A percentile compares a stretch with the other conserved stretches of the same genome.
These are phyloP conservation scores for Sarocladium oryzae DNA, from an alignment of 2,329 filamentous ascomycete genomes.

Conservation along the genomic window DNA sequence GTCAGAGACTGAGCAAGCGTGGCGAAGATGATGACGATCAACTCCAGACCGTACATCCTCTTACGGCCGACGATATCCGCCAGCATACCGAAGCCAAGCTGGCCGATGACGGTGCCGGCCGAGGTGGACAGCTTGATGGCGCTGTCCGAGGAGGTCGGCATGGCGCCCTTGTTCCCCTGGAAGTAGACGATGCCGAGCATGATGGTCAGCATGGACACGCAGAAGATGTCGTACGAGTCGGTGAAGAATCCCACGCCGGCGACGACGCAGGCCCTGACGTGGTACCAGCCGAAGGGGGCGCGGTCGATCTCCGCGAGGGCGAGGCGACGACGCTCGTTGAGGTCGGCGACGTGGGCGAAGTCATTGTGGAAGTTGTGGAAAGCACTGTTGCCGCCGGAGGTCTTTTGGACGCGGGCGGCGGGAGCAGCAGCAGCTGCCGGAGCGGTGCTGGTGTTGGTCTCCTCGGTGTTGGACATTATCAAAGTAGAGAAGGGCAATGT, in stretches of 20 bases:
- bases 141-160: constrained; percentile 64
- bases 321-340: constrained; percentile 71
- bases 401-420: constrained; percentile 33
- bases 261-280: constrained; percentile 69
- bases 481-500: neutral
- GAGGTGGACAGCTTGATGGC: constrained; percentile 75
- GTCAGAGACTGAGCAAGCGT: constrained; percentile 67
- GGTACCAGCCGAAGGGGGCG: constrained; percentile 79
- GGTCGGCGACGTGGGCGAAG: constrained; percentile 57
- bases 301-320: constrained; percentile 78
- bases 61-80: constrained; percentile 75
- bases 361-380: constrained; percentile 77
- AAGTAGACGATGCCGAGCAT: constrained; percentile 79
- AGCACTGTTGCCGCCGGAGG: constrained; percentile 59
- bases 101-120: constrained; percentile 76
- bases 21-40: constrained; percentile 74
- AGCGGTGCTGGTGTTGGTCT: neutral
- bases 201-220: constrained; percentile 63
- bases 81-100: constrained; percentile 71
- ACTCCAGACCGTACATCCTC: constrained; percentile 64
- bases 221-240: constrained; percentile 79
- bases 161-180: constrained; percentile 42
- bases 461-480: neutral
- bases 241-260: constrained; percentile 87
- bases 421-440: neutral